phyloP scores from a whole-genome alignment of 2,329 filamentous ascomycete genomes.

The Cordyceps farinosa region DNA sequence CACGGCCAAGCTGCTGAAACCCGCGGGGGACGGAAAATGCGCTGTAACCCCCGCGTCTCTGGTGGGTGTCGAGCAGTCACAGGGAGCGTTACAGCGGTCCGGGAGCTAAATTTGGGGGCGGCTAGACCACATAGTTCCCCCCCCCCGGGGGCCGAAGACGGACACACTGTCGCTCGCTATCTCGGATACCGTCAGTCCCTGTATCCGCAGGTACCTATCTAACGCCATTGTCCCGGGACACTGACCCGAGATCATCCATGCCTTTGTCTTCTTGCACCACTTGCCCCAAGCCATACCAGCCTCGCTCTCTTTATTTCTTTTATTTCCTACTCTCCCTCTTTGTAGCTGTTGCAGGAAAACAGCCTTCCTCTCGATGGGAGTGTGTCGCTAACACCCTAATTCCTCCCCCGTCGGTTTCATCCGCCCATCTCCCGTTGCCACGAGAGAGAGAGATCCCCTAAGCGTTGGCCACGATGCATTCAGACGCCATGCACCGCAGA shows the following conservation, averaged over 20 bases:
- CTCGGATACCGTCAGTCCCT: neutral
- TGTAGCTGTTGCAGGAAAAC: neutral
- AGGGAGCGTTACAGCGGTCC: neutral
- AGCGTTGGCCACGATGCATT: conserved; percentile 35
- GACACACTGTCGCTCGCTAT: neutral
- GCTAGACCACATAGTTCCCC: neutral
- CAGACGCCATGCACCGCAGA: conserved; percentile 53
- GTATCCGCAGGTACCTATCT: neutral
- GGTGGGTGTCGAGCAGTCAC: neutral
- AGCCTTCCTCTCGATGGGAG: conserved; percentile 5
- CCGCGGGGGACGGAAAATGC: neutral
- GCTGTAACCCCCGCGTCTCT: neutral
- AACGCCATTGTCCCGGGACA: neutral
- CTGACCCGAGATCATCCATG: conserved; percentile 9
- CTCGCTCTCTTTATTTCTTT: neutral
- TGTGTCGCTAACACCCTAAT: neutral
- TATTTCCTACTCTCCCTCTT: neutral
- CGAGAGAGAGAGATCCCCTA: neutral
- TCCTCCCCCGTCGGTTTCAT: neutral
- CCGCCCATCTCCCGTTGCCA: conserved; percentile 4
- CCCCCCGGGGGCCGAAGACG: conserved; percentile 9
- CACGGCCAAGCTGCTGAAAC: neutral
- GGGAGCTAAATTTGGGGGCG: conserved; percentile 4
- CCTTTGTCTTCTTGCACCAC: neutral
- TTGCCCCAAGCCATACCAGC: neutral